Base-by-base conservation (phyloP, 345 rosid genomes). In the Xanthoceras sorbifolium region DNA sequence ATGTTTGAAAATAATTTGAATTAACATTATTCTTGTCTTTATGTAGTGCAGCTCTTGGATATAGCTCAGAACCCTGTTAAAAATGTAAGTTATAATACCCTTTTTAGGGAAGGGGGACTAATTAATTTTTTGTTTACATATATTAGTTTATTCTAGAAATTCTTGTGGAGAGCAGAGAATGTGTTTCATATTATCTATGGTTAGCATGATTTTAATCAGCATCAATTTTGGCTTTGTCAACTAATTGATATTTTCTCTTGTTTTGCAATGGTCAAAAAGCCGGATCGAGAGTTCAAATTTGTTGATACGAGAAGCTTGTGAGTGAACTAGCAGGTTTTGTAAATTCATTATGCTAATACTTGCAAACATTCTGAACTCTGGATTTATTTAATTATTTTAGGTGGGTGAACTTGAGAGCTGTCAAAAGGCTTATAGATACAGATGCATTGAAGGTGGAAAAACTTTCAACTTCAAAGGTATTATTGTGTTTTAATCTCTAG, bases 391-490 rank as follows among this genome's bases (percentile, higher is more conserved):
- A 38, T 22, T 74, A 78, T 60, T 82, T 31, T 78, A 90, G 92
- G 84, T 90, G 94, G 94, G 71, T 84, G 42, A 69, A 86, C 80
- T 80, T 90, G 79, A 84, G 82, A 72, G 88, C 90, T 22, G 62
- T 86, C 64, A 78, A 81, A 78, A 82, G 84, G 84, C 88, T 90
- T 79, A 75, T 77, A 28, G 89, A 84, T 55, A 83, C 82, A 46
- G 82, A 81, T 78, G 81, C 79, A 18, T 31, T 81, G 75, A 77
- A 79, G 67, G 55, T 79, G 78, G 84, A 81, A 40, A 69, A 76
- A 28, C 71, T 71, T 57, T 68, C 79, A 40, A 60, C 32, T 65
- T 73, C 73, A 64, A 74, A 86, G 90, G 88, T 88, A 74, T 4
- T 7, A n/a, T 64, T 71, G 42, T n/a, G 17, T 60, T 64, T 36